A percentile compares a stretch with the other conserved stretches of the same genome.
Conservation (phyloP, 805 yeast species). For the Ogataea polymorpha region DNA sequence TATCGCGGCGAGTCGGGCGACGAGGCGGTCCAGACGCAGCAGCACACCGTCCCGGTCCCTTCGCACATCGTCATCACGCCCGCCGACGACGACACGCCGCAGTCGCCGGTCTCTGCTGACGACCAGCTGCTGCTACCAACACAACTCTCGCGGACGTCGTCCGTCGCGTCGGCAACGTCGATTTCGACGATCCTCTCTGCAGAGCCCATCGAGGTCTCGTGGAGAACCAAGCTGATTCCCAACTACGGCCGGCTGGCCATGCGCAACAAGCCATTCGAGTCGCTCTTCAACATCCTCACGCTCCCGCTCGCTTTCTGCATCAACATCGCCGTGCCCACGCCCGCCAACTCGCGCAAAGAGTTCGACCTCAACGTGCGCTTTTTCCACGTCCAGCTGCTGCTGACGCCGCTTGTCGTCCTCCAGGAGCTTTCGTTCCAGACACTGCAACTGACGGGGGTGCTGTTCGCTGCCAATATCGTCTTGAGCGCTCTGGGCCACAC, state of each 20-base stretch:
- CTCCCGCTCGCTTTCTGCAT: constrained; percentile 26
- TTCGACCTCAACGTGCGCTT: constrained; percentile 20
- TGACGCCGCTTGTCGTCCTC: constrained; percentile 18
- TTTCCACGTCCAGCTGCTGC: constrained; percentile 30
- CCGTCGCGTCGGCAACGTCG: constrained; percentile 12
- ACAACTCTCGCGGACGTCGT: constrained; percentile 7
- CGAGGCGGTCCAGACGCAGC: background rate
- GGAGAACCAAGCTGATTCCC: constrained; percentile 17
- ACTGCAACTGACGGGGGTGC: background rate
- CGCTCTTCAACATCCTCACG: constrained; percentile 22
- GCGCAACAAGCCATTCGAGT: constrained; percentile 20
- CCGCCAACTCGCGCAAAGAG: constrained; percentile 21
- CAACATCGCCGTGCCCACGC: constrained; percentile 29
- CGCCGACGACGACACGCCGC: constrained; percentile 4
- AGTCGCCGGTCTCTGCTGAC: background rate
- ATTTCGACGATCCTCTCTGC: constrained; percentile 14
- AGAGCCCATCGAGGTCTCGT: constrained; percentile 6
- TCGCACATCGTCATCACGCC: constrained; percentile 15
- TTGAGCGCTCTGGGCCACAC: background rate
- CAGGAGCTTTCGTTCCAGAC: background rate
- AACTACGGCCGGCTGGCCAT: constrained; percentile 8
- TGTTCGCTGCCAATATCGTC: constrained; percentile 2
- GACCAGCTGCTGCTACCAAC: constrained; percentile 5
- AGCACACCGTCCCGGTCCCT: constrained; percentile 4
- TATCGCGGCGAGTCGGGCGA: background rate